Evolutionary conservation across 176 grass and related monocot species (phyloP), one percentile per base, ranked within the genome.

Genomic region (Eragrostis nindensis): DNA sequence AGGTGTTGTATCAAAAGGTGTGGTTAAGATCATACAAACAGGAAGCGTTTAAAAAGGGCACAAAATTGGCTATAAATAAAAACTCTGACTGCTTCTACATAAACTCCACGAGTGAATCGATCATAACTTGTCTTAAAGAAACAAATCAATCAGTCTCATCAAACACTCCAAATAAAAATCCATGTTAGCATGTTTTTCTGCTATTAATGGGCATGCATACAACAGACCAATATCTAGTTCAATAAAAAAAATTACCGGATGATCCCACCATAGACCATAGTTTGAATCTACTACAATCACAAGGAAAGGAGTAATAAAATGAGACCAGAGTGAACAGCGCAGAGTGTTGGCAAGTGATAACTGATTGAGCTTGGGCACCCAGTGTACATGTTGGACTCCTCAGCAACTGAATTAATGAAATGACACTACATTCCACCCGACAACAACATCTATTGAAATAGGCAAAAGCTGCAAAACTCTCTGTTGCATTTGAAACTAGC

Each of bases 1-100:
- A 44, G 63, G 75, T 80, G 69, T 57, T 65, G 56, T 26, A 50
- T 25, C 15, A 52, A 76, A 85, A 74, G 66, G 56, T 71, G 19
- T 10, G 32, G 63, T 66, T 75, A 66, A 82, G 69, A 60, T 53
- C 45, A 63, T 59, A 68, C 21, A 79, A 50, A 40, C 12, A 81
- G 36, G 66, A 24, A 63, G 6, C 22, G 9, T n/a, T 43, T 74
- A 19, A 62, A 60, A 36, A 21, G 60, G 11, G 53, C 1, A 14
- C 13, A 21, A 1, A 40, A 6, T 41, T 40, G 2, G 25, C 19
- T 49, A 1, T 42, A 67, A 65, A 79, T 42, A 12, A 2, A 38
- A 79, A 39, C 7, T 72, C 14, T 49, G 12, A 67, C 43, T 49
- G n/a, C 29, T 73, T 50, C 19, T 27, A 61, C 71, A 67, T 74